Evolutionary conservation across 352 stramenopile genomes (phyloP).

Genomic region (Phytophthora boehmeriae): DNA sequence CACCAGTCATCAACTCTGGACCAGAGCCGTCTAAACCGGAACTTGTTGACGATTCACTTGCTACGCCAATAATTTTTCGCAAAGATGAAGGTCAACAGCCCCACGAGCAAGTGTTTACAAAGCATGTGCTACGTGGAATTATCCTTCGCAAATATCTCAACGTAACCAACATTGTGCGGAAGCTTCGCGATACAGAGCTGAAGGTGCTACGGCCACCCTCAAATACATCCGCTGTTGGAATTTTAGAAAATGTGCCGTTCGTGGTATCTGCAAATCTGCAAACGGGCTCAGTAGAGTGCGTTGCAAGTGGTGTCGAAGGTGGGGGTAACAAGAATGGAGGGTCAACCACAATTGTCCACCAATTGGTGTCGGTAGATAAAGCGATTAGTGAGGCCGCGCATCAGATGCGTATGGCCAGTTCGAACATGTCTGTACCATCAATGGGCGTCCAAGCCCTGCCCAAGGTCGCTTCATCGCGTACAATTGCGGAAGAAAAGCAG

Average conservation of each 20-base stretch:
- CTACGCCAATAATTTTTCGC: conserved; percentile 47
- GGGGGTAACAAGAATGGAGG: not conserved
- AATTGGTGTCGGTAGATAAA: conserved; percentile 65
- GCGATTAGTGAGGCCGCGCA: conserved; percentile 69
- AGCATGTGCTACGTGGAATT: conserved; percentile 63
- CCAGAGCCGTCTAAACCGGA: conserved; percentile 5
- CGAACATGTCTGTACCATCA: conserved; percentile 27
- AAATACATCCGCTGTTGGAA: conserved; percentile 1
- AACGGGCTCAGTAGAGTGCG: conserved; percentile 19
- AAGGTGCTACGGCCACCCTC: conserved; percentile 46
- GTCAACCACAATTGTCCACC: conserved; percentile 34
- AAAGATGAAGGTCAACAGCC: conserved; percentile 27
- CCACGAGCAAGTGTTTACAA: conserved; percentile 53
- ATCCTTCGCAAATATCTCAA: conserved; percentile 76
- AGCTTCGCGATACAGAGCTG: conserved; percentile 68
- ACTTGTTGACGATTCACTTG: conserved; percentile 24
- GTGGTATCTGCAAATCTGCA: conserved; percentile 4
- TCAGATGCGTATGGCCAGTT: conserved; percentile 52
- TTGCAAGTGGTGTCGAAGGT: conserved; percentile 10
- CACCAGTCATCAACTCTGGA: not conserved
- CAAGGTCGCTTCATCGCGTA: conserved; percentile 47
- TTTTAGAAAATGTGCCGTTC: conserved; percentile 8
- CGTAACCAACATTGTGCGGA: conserved; percentile 63
- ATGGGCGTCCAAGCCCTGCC: conserved; percentile 14
- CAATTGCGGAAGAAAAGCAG: conserved; percentile 39